These are phyloP conservation scores for Globisporangium nodosum DNA, from an alignment of 352 stramenopile species.

Conservation along the genomic window DNA sequence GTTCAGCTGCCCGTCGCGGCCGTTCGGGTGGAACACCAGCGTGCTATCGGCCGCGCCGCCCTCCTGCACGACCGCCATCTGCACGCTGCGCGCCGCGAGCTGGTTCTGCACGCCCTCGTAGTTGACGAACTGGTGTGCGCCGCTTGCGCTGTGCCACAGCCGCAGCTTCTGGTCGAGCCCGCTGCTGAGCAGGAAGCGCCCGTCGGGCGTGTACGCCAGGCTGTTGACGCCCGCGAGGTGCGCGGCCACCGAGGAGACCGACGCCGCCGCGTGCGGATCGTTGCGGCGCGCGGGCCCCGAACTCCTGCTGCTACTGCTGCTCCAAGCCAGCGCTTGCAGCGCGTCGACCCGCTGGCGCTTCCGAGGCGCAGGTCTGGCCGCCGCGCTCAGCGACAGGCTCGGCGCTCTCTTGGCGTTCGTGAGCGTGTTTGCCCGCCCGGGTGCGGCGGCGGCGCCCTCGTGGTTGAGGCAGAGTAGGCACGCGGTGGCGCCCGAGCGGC, in stretches of 20 bases:
- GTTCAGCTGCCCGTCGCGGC: slow-evolving; percentile 35
- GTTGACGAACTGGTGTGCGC: slow-evolving; percentile 67
- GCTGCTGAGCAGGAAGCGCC: slow-evolving; percentile 55
- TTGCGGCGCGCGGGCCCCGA: slow-evolving; percentile 12
- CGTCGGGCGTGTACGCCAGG: slow-evolving; percentile 59
- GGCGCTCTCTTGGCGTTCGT: slow-evolving; percentile 41
- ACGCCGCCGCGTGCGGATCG: slow-evolving; percentile 52
- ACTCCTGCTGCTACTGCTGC: not conserved
- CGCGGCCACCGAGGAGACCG: slow-evolving; percentile 39
- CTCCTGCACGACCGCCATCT: slow-evolving; percentile 63
- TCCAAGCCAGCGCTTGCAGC: not conserved
- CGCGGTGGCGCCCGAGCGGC: slow-evolving; percentile 71
- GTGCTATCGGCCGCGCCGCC: slow-evolving; percentile 36
- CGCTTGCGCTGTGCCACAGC: slow-evolving; percentile 55
- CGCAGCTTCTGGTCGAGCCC: slow-evolving; percentile 52
- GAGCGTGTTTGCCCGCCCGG: slow-evolving; percentile 41
- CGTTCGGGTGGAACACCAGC: slow-evolving; percentile 60
- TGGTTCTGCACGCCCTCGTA: slow-evolving; percentile 37
- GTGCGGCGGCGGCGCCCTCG: slow-evolving; percentile 43
- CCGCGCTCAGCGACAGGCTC: slow-evolving; percentile 21
- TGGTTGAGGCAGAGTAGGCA: slow-evolving; percentile 81
- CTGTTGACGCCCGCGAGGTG: slow-evolving; percentile 50
- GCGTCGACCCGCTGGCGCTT: slow-evolving; percentile 23
- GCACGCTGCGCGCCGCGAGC: slow-evolving; percentile 30
- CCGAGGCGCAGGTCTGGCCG: slow-evolving; percentile 9